These are phyloP conservation scores for Penicillium waksmanii DNA, from an alignment of 495 filamentous ascomycete genomes.

Conservation along the genomic window DNA sequence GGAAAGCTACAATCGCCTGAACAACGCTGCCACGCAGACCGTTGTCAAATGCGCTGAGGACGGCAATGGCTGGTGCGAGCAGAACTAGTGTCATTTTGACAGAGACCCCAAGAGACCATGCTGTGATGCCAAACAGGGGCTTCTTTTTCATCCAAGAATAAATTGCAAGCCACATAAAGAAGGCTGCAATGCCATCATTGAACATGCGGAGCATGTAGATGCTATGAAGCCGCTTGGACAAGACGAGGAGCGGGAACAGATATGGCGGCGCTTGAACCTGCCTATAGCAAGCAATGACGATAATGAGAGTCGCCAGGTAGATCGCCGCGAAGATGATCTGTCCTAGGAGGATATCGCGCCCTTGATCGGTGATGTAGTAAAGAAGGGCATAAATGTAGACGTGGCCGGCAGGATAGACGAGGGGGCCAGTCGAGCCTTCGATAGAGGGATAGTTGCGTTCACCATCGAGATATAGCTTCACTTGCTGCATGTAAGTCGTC, in stretches of 20 bases:
- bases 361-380: conserved; percentile 75
- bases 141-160: conserved; percentile 70
- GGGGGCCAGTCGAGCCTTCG: conserved; percentile 84
- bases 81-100: conserved; percentile 93
- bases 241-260: conserved; percentile 80
- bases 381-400: conserved; percentile 87
- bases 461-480: conserved; percentile 75
- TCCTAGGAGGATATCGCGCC: conserved; percentile 74
- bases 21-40: conserved; percentile 64
- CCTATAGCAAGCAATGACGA: conserved; percentile 84
- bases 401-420: conserved; percentile 93
- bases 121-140: conserved; percentile 71
- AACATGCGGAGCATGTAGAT: conserved; percentile 91
- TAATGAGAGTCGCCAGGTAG: conserved; percentile 72
- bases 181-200: conserved; percentile 88
- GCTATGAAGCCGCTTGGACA: conserved; percentile 92
- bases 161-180: conserved; percentile 80
- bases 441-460: conserved; percentile 88
- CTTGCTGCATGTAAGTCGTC: conserved; percentile 94
- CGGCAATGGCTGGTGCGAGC: conserved; percentile 74
- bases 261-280: conserved; percentile 82
- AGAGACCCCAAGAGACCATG: conserved; percentile 78
- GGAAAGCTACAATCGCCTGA: conserved; percentile 69
- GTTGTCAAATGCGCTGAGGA: conserved; percentile 70
- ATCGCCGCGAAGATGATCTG: conserved; percentile 79